phyloP scores from a whole-genome alignment of 2,329 filamentous ascomycete genomes.

The Pyrenophora tritici-repentis region DNA sequence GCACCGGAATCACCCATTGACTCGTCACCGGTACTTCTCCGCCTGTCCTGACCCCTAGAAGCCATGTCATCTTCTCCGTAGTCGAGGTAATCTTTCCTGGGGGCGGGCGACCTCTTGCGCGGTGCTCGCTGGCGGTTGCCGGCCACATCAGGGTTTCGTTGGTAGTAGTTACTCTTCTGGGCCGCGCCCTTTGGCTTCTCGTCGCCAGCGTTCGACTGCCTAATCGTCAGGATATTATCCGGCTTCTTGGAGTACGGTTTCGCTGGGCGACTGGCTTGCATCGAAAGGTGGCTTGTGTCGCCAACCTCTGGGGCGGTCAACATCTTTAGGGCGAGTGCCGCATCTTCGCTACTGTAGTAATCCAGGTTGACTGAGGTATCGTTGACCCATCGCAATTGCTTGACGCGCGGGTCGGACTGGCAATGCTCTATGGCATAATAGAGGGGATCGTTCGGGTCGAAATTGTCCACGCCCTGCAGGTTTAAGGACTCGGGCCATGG shows the following conservation, averaged over 20 bases:
- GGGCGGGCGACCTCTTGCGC: constrained; percentile 57
- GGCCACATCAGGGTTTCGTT: constrained; percentile 87
- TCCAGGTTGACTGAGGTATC: constrained; percentile 88
- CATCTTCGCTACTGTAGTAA: constrained; percentile 64
- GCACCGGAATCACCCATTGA: constrained; percentile 72
- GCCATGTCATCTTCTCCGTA: constrained; percentile 36
- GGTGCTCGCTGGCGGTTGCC: constrained; percentile 58
- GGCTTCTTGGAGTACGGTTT: constrained; percentile 71
- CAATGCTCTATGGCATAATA: constrained; percentile 74
- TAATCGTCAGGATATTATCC: constrained; percentile 70
- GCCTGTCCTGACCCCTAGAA: constrained; percentile 23
- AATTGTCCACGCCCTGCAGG: constrained; percentile 77
- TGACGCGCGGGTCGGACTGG: constrained; percentile 58
- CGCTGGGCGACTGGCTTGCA: constrained; percentile 67
- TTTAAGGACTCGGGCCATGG: constrained; percentile 71
- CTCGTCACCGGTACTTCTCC: constrained; percentile 64
- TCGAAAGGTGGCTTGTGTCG: constrained; percentile 50
- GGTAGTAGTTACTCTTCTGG: constrained; percentile 85
- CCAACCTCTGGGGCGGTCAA: constrained; percentile 57
- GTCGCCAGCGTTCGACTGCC: constrained; percentile 75
- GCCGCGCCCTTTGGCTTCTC: constrained; percentile 80
- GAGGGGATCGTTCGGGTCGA: constrained; percentile 81
- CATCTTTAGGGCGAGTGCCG: constrained; percentile 58
- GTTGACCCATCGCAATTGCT: constrained; percentile 86
- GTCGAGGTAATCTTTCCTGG: constrained; percentile 33